Percentiles rank a stretch among this genome's conserved stretches.
Conservation (phyloP, 768 basidiomycete species). For the Tulasnella calospora region DNA sequence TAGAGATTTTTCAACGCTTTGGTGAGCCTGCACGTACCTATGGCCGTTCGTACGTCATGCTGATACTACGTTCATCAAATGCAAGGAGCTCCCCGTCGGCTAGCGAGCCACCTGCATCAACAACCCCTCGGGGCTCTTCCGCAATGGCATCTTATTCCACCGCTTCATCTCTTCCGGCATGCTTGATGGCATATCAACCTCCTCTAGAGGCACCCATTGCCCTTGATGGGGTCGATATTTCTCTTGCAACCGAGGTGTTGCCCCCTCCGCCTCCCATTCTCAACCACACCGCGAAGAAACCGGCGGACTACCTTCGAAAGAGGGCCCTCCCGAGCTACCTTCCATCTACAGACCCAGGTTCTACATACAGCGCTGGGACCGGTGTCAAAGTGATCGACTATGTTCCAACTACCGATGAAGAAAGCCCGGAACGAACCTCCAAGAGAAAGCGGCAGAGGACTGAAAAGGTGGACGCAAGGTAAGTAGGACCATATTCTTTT, state of each 20-base stretch:
- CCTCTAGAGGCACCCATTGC: constrained; percentile 25
- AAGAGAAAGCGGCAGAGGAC: constrained; percentile 30
- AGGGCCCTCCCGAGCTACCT: constrained; percentile 77
- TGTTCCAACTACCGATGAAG: constrained; percentile 32
- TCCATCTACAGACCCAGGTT: constrained; percentile 78
- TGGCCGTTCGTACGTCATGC: neutral
- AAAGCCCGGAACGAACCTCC: constrained; percentile 54
- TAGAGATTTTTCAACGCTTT: neutral
- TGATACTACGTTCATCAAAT: neutral
- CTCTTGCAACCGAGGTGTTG: constrained; percentile 82
- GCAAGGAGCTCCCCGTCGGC: neutral
- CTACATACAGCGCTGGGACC: constrained; percentile 52
- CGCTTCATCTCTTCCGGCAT: constrained; percentile 18
- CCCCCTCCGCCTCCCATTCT: constrained; percentile 77
- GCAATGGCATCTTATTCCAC: constrained; percentile 18
- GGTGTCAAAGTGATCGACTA: constrained; percentile 23
- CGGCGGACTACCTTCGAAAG: constrained; percentile 45
- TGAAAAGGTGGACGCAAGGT: constrained; percentile 19
- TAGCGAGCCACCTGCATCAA: constrained; percentile 3
- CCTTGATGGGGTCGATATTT: constrained; percentile 47
- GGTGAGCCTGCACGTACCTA: neutral
- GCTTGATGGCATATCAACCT: constrained; percentile 23
- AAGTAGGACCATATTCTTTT: constrained; percentile 11
- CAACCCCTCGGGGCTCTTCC: neutral
- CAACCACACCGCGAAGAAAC: constrained; percentile 66